These are phyloP conservation scores for Sporothrix pseudoabietina DNA, from an alignment of 2,329 filamentous ascomycete species.

Conservation along the genomic window DNA sequence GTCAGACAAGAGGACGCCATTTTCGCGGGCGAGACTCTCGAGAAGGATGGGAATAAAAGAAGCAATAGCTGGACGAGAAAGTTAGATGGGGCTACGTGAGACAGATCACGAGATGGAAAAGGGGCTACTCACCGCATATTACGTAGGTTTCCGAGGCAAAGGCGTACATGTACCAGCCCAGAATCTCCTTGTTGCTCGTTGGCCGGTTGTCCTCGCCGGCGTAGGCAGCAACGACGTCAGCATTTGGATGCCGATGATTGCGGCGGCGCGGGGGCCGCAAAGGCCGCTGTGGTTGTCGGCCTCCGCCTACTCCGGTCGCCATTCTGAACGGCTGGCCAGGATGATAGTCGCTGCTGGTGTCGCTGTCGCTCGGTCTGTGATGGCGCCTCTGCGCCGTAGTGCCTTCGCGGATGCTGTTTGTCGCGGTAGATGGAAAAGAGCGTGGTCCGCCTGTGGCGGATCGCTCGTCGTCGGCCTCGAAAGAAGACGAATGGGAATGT, in stretches of 20 bases:
- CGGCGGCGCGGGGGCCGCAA: conserved; percentile 42
- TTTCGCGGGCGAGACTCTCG: conserved; percentile 89
- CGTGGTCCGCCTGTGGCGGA: conserved; percentile 47
- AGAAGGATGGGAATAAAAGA: conserved; percentile 96
- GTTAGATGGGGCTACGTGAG: not conserved
- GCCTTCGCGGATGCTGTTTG: conserved; percentile 17
- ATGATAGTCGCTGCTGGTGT: conserved; percentile 25
- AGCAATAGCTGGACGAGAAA: conserved; percentile 46
- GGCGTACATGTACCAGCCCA: conserved; percentile 94
- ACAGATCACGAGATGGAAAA: not conserved
- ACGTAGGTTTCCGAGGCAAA: conserved; percentile 97
- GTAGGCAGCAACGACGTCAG: conserved; percentile 56
- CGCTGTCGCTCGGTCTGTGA: conserved; percentile 14
- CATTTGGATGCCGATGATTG: conserved; percentile 42
- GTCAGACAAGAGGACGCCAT: conserved; percentile 82
- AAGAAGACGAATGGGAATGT: conserved; percentile 63
- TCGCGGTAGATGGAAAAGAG: conserved; percentile 26
- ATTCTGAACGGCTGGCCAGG: conserved; percentile 24
- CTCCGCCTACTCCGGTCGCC: conserved; percentile 18
- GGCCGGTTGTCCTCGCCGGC: conserved; percentile 83
- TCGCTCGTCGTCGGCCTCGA: conserved; percentile 70
- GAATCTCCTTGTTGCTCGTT: conserved; percentile 83
- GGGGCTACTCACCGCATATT: conserved; percentile 71
- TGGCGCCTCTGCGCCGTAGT: not conserved
- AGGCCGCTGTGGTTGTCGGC: conserved; percentile 37